phyloP scores from a whole-genome alignment of 306 rosid species.

The Hippophae gyantsensis region DNA sequence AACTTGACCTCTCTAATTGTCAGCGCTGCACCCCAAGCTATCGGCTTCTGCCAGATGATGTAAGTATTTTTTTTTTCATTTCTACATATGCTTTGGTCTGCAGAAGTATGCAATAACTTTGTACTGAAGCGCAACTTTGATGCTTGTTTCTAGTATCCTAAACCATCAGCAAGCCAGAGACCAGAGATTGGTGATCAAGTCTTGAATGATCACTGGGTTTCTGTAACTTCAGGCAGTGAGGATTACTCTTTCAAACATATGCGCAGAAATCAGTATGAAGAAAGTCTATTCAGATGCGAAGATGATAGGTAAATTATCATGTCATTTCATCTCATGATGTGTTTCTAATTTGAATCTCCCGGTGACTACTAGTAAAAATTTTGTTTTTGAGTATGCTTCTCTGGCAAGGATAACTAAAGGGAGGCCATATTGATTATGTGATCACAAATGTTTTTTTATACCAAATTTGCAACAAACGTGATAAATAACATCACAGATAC shows the following conservation, averaged over 20 bases:
- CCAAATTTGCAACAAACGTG: no score
- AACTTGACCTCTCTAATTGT: conserved; percentile 87
- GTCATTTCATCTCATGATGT: not conserved
- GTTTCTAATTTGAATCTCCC: not conserved
- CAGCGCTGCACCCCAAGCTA: conserved; percentile 89
- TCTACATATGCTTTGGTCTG: conserved; percentile 6
- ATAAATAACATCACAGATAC: no score
- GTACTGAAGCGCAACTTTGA: conserved; percentile 22
- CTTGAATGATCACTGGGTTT: conserved; percentile 94
- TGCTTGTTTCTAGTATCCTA: conserved; percentile 57
- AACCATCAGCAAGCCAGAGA: conserved; percentile 82
- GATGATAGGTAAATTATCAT: conserved; percentile 70
- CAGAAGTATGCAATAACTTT: conserved; percentile 11
- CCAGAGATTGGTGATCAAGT: conserved; percentile 82
- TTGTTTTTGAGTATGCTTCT: no score
- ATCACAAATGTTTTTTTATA: no score
- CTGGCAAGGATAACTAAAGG: no score
- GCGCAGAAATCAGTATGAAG: conserved; percentile 97
- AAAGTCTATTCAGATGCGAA: conserved; percentile 90
- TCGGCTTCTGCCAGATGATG: conserved; percentile 85
- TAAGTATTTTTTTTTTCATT: conserved; percentile 16
- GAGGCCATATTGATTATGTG: no score
- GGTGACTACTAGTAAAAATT: not conserved
- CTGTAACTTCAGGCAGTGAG: conserved; percentile 99
- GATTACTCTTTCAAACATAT: conserved; percentile 98